Base-by-base conservation (phyloP, 2,329 filamentous ascomycete genomes). In the Scytalidium sp. region DNA sequence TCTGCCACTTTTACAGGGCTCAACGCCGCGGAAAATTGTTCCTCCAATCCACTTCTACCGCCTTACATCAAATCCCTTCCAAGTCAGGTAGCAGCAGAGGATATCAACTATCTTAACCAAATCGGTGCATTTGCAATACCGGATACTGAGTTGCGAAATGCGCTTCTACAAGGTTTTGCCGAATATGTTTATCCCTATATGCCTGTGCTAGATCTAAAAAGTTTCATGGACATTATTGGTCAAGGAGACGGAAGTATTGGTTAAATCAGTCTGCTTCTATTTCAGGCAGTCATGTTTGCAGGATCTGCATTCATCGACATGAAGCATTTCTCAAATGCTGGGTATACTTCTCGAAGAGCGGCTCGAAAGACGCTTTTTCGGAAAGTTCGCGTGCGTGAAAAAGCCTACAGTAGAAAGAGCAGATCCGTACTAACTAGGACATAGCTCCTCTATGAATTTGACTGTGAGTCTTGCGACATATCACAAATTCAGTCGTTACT, bases 281-380 rank as follows among this genome's bases (percentile, higher is more conserved):
- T 94, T 68, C 91, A 96, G 66, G 88, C 90, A 10, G 85, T 95
- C 62, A 94, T 96, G 88, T 96, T 96, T 64, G 85, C 89, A 2
- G 90, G 87, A 2, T 87, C 88, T 2, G 89, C 90, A 1, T 95
- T 91, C 64, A 84, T 95, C 48, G 88, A 92, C 58, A 85, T 89
- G 70, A 82, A 85, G 52, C 77, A 84, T 61, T 75, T 96, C 42
- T 81, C 81, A 39, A 83, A 86, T 46, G 88, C 87, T 20, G 91
- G 91, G 3, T 96, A 89, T 64, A 68, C 79, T 7, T 85, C 79
- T 11, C 79, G 90, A 41, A 90, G 92, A 69, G 84, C 83, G 49
- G 90, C 91, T 13, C 80, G 91, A 54, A 91, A 90, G 64, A 80
- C 85, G 11, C 94, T 95, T 66, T 96, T 96, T 68, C 83, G 88